phyloP scores from a whole-genome alignment of 805 yeast genomes.

The Kregervanrija fluxuum region DNA sequence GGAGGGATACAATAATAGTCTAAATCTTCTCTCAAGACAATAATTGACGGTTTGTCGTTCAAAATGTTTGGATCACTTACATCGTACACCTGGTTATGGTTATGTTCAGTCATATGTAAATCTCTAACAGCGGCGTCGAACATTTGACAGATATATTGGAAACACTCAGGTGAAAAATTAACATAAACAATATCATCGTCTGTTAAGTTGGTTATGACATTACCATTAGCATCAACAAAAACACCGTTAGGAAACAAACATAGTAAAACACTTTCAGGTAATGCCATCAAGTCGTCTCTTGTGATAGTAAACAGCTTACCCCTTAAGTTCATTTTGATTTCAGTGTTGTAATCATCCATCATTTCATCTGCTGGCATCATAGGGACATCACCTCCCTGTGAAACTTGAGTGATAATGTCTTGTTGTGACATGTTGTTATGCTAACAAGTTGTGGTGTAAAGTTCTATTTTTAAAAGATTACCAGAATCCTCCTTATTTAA shows the following conservation, averaged over 20 bases:
- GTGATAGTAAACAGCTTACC: constrained; percentile 70
- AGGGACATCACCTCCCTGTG: constrained; percentile 18
- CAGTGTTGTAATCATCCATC: constrained; percentile 49
- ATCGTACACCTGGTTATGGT: constrained; percentile 22
- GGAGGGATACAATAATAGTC: constrained; percentile 91
- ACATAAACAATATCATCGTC: constrained; percentile 77
- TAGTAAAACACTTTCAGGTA: constrained; percentile 84
- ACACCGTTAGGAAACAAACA: constrained; percentile 90
- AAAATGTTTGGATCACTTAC: constrained; percentile 52
- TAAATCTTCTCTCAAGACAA: constrained; percentile 87
- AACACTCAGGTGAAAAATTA: constrained; percentile 81
- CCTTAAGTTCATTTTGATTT: constrained; percentile 70
- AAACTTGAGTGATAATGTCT: constrained; percentile 68
- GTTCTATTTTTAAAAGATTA: not conserved
- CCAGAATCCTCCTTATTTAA: not conserved
- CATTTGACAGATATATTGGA: constrained; percentile 69
- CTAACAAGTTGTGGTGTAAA: not conserved
- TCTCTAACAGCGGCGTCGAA: constrained; percentile 67
- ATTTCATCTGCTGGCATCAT: constrained; percentile 12
- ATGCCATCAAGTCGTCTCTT: constrained; percentile 80
- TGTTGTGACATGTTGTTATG: constrained; percentile 22
- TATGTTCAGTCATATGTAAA: constrained; percentile 32
- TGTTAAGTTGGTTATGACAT: constrained; percentile 69
- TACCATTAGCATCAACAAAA: constrained; percentile 68
- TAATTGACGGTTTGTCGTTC: constrained; percentile 78